Conservation (phyloP, 176 grass and related monocot species). For the Rhynchospora tenuis region DNA sequence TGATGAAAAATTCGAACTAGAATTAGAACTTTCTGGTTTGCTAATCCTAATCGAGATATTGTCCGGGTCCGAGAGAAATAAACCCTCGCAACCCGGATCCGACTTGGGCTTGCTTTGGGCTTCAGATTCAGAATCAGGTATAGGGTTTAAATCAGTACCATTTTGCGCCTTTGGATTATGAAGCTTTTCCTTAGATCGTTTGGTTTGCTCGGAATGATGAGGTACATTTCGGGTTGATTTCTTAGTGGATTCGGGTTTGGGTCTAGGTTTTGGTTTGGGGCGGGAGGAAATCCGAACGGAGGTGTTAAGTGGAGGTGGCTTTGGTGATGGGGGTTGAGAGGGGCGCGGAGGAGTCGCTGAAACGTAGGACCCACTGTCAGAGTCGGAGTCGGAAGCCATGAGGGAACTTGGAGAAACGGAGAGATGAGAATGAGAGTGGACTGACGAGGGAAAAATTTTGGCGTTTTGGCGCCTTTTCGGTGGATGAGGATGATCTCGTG, state of each 20-base stretch:
- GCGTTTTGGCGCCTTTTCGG: slow-evolving; percentile 10
- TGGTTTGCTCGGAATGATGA: slow-evolving; percentile 1
- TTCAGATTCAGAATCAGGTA: slow-evolving; percentile 28
- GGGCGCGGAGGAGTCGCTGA: slow-evolving; percentile 49
- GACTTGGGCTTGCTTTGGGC: slow-evolving; percentile 41
- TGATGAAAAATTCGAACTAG: slow-evolving; percentile 13
- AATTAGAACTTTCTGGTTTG: neutral
- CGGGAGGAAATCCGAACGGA: slow-evolving; percentile 13
- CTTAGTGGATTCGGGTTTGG: slow-evolving; percentile 5
- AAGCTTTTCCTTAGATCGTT: neutral
- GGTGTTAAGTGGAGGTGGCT: slow-evolving; percentile 17
- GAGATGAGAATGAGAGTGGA: neutral
- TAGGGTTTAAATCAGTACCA: neutral
- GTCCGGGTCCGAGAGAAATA: neutral
- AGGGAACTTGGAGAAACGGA: slow-evolving; percentile 19
- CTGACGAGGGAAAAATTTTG: neutral
- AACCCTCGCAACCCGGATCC: slow-evolving; percentile 26
- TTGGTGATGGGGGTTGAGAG: slow-evolving; percentile 22
- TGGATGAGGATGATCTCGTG: neutral
- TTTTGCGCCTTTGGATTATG: neutral
- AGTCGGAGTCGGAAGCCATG: slow-evolving; percentile 54
- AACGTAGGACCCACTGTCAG: slow-evolving; percentile 54
- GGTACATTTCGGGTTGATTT: neutral
- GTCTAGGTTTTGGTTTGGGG: slow-evolving; percentile 32
- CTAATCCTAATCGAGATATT: slow-evolving; percentile 16